Base-by-base conservation (phyloP, 805 yeast genomes). In the Phaffomyces opuntiae region DNA sequence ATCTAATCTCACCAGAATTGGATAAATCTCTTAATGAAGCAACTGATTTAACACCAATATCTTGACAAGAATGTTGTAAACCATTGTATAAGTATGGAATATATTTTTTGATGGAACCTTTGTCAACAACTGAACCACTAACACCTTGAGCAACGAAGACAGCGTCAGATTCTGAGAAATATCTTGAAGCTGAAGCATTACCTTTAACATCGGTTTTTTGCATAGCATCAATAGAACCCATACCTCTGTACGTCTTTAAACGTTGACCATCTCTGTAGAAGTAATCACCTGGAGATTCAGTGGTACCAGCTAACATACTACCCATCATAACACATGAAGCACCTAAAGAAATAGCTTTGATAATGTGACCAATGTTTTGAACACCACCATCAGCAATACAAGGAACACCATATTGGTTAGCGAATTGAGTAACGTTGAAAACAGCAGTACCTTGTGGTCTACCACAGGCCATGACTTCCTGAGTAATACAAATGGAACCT, bases 401-500 rank as follows among this genome's bases (percentile, higher is more conserved):
- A 66, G 99, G 98, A 55, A 93, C 96, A 66, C 99, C 99, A 65
- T 91, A 93, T 67, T 81, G 78, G 70, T 82, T 83, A 55, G 98
- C 95, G 65, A 93, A 90, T 74, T 91, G 90, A 53, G 93, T 77
- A 46, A 93, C 99, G 56, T 81, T 83, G 77, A 80, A 90, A 45
- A 93, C 98, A 50, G 99, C 99, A 55, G 98, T 89, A 73, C 98
- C 99, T 76, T 93, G 99, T 51, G 99, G 99, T 78, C 99, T 89
- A 73, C 99, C 99, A 73, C 96, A 95, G 44, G 99, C 99, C 99
- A 93, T 93, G 50, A 93, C 99, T 74, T 93, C 99, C 75, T 93
- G 99, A 44, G 99, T 93, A 66, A 93, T 93, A 79, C 99, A 93
- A 67, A 95, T 95, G 52, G 97, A 88, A 62, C 99, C 99, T 32